Conservation (phyloP, 805 yeast species). For the Komagataella phaffii region DNA sequence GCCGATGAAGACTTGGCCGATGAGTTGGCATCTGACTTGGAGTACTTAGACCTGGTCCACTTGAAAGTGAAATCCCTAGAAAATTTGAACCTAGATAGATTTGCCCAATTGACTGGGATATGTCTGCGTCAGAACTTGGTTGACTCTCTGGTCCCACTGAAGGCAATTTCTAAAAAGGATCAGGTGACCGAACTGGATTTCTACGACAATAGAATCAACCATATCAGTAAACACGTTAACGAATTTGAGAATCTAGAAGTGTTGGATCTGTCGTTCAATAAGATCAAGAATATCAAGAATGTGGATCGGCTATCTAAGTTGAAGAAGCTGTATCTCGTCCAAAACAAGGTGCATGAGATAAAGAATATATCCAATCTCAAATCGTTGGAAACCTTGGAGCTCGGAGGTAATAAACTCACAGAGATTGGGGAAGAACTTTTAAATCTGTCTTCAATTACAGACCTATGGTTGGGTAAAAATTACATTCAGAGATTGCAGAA, state of each 20-base stretch:
- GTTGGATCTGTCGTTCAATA: constrained; percentile 83
- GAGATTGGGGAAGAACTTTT: constrained; percentile 42
- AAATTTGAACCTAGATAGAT: constrained; percentile 44
- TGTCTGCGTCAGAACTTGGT: constrained; percentile 79
- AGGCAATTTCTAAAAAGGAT: constrained; percentile 34
- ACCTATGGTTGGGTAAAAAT: constrained; percentile 91
- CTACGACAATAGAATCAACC: constrained; percentile 85
- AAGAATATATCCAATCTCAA: constrained; percentile 46
- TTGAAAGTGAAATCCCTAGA: constrained; percentile 52
- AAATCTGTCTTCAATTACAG: constrained; percentile 41
- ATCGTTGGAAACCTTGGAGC: constrained; percentile 57
- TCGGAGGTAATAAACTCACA: constrained; percentile 78
- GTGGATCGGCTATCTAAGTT: constrained; percentile 47
- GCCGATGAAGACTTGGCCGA: constrained; percentile 57
- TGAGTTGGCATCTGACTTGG: constrained; percentile 43
- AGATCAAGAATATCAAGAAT: constrained; percentile 75
- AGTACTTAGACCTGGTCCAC: constrained; percentile 53
- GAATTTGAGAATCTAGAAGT: constrained; percentile 40
- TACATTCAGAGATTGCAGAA: constrained; percentile 53
- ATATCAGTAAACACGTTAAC: constrained; percentile 60
- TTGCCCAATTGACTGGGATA: constrained; percentile 40
- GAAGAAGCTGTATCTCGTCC: constrained; percentile 71
- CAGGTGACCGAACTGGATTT: constrained; percentile 69
- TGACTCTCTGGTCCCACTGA: constrained; percentile 59
- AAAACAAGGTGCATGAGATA: constrained; percentile 69